Percentiles rank a stretch among this genome's conserved stretches.
Evolutionary conservation across 148 eudicot species (phyloP).

Genomic region (Heliosperma pusillum): DNA sequence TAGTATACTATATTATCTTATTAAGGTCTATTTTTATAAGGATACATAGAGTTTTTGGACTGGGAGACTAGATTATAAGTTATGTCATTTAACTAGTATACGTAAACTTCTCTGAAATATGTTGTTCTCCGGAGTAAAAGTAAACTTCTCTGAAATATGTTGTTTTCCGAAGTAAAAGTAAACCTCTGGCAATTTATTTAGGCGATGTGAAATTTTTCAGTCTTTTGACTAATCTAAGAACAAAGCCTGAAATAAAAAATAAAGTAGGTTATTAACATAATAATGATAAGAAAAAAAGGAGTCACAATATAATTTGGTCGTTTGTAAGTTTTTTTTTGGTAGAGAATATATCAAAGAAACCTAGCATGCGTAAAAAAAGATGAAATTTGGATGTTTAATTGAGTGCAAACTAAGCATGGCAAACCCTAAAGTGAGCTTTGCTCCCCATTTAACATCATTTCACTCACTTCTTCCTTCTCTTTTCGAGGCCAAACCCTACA

Average conservation of each 20-base stretch:
- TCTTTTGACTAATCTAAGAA: slow-evolving; percentile 23
- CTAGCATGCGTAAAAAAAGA: slow-evolving; percentile 34
- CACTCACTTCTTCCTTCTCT: slow-evolving; percentile 50
- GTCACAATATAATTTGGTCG: background rate
- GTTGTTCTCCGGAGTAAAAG: too few relatives aligned
- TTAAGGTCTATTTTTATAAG: too few relatives aligned
- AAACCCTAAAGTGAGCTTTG: slow-evolving; percentile 42
- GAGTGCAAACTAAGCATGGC: slow-evolving; percentile 38
- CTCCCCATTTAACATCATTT: slow-evolving; percentile 38
- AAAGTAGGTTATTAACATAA: slow-evolving; percentile 25
- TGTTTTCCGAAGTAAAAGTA: too few relatives aligned
- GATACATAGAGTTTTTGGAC: too few relatives aligned
- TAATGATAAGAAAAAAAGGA: slow-evolving; percentile 18
- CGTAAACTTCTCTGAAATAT: too few relatives aligned
- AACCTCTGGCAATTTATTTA: too few relatives aligned
- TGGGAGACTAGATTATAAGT: too few relatives aligned
- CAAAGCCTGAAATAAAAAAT: slow-evolving; percentile 29
- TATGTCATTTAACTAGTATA: too few relatives aligned
- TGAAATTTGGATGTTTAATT: slow-evolving; percentile 20
- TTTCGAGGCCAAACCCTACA: slow-evolving; percentile 35
- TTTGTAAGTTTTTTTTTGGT: slow-evolving; percentile 21
- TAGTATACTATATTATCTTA: too few relatives aligned
- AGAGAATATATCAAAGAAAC: slow-evolving; percentile 30
- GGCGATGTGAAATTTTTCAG: too few relatives aligned
- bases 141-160: too few relatives aligned